These are phyloP conservation scores for Trichophyton rubrum DNA, from an alignment of 2,329 filamentous ascomycete genomes.

Conservation along the genomic window DNA sequence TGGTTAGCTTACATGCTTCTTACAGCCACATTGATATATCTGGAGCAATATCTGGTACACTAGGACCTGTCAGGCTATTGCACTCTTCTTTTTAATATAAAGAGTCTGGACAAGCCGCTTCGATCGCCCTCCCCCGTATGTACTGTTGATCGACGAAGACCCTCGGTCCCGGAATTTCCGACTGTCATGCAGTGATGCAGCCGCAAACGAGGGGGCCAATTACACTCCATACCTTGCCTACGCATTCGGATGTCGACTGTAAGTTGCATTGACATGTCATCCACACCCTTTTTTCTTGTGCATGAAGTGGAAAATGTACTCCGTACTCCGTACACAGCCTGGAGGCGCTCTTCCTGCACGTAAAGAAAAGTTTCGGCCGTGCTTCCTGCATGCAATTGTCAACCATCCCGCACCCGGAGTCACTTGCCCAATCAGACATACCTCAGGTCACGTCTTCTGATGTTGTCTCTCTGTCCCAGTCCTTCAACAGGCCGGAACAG, in stretches of 20 bases:
- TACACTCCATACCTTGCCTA: background rate
- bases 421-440: background rate
- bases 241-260: background rate
- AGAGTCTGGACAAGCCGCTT: background rate
- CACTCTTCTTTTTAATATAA: background rate
- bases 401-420: background rate
- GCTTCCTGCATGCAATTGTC: slow-evolving; percentile 1
- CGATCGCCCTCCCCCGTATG: background rate
- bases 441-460: background rate
- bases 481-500: background rate
- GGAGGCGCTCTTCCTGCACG: background rate
- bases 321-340: background rate
- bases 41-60: background rate
- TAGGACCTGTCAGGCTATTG: background rate
- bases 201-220: background rate
- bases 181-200: background rate
- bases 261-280: background rate
- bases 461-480: background rate
- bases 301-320: background rate
- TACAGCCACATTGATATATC: background rate
- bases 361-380: background rate
- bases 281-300: background rate
- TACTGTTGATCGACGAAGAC: background rate
- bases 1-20: background rate
- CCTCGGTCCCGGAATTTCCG: background rate